These are phyloP conservation scores for Picea sitchensis DNA, from an alignment of 75 land plant genomes.

Conservation along the genomic window DNA sequence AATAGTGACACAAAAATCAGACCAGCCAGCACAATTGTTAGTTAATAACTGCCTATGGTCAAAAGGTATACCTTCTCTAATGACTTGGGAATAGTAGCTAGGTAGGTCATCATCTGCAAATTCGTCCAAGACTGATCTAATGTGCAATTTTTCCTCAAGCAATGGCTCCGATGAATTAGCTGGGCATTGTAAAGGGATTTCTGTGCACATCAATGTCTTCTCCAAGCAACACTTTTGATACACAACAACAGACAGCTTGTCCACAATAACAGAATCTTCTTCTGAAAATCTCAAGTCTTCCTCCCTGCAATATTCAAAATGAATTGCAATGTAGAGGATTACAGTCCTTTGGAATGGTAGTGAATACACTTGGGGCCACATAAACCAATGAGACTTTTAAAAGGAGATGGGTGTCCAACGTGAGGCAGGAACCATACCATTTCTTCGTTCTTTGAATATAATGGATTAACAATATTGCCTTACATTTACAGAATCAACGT, in stretches of 20 bases:
- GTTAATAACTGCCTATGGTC: neutral
- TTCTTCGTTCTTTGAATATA: too few relatives aligned
- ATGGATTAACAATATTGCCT: too few relatives aligned
- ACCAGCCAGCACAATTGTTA: neutral
- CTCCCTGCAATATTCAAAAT: constrained; percentile 17
- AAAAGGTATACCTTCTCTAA: constrained; percentile 16
- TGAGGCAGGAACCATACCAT: too few relatives aligned
- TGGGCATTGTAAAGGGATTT: constrained; percentile 13
- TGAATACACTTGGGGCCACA: too few relatives aligned
- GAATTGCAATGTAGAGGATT: too few relatives aligned
- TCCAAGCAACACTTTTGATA: constrained; percentile 29
- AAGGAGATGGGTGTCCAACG: too few relatives aligned
- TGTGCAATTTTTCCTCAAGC: constrained; percentile 8
- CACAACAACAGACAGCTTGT: constrained; percentile 23
- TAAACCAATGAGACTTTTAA: too few relatives aligned
- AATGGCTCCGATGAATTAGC: constrained; percentile 14
- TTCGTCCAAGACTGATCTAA: constrained; percentile 23
- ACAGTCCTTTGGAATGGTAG: too few relatives aligned
- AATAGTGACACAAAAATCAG: too few relatives aligned
- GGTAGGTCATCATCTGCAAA: constrained; percentile 15
- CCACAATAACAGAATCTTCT: constrained; percentile 16
- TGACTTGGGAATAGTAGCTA: constrained; percentile 20
- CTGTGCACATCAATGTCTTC: constrained; percentile 16
- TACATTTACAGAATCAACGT: neutral
- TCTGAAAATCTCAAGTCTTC: constrained; percentile 15